Conservation (phyloP, 75 land plant genomes). For the Isoetes taiwanensis region DNA sequence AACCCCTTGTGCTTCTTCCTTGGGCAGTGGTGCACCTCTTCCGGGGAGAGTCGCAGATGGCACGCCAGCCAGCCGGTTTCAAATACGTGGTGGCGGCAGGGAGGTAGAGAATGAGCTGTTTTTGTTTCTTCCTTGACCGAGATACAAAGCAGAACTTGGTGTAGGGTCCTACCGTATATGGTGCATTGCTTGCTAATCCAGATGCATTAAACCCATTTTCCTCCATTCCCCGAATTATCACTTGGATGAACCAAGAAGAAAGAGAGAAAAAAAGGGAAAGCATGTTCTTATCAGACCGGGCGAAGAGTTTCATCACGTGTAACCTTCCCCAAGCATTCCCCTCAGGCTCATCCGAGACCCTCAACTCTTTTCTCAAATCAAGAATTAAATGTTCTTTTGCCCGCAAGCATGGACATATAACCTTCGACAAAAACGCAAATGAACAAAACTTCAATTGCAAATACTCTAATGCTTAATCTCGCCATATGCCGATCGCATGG, state of each 20-base stretch:
- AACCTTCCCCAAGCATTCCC: slow-evolving; percentile 61
- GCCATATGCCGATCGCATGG: too few species aligned
- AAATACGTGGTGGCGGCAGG: slow-evolving; percentile 30
- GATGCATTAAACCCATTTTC: background rate
- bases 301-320: slow-evolving; percentile 58
- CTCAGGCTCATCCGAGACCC: slow-evolving; percentile 88
- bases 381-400: slow-evolving; percentile 76
- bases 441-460: too few species aligned
- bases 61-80: slow-evolving; percentile 7
- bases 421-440: background rate
- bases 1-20: slow-evolving; percentile 55
- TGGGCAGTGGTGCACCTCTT: slow-evolving; percentile 19
- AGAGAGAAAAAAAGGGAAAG: too few species aligned
- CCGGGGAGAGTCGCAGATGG: slow-evolving; percentile 35
- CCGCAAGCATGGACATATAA: too few species aligned
- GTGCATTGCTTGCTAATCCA: too few species aligned
- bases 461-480: too few species aligned
- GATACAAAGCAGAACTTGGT: slow-evolving; percentile 79
- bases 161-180: too few species aligned
- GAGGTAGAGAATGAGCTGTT: slow-evolving; percentile 31
- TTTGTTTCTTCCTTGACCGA: slow-evolving; percentile 74
- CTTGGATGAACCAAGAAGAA: too few species aligned
- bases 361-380: slow-evolving; percentile 71
- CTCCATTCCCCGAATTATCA: slow-evolving; percentile 24
- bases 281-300: slow-evolving; percentile 64